These are phyloP conservation scores for Fraxinus angustifolia DNA, from an alignment of 305 asterid genomes.

Conservation along the genomic window DNA sequence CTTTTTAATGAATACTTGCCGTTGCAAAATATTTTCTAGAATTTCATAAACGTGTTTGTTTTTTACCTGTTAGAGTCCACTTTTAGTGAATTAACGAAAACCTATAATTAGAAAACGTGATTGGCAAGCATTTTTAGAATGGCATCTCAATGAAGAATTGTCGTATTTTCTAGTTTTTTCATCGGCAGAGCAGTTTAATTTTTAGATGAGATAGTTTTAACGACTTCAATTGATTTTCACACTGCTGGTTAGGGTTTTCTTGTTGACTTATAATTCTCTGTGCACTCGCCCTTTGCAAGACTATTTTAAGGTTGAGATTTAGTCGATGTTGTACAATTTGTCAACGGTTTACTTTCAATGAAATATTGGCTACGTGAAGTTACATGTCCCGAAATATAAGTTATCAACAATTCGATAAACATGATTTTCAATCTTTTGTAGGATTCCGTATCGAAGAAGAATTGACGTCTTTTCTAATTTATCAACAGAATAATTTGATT, in stretches of 20 bases:
- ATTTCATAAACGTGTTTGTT: neutral
- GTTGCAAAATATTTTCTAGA: neutral
- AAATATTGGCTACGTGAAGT: neutral
- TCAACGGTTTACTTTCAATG: neutral
- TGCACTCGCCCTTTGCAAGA: neutral
- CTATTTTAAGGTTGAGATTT: neutral
- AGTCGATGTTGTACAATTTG: neutral
- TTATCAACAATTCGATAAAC: no score
- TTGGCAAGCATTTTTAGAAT: neutral
- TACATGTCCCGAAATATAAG: no score
- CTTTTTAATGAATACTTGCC: neutral
- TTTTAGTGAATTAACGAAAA: neutral
- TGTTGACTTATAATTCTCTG: neutral
- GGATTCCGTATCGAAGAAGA: neutral
- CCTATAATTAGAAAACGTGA: neutral
- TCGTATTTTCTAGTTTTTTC: neutral
- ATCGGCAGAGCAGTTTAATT: neutral
- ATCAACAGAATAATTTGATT: no score
- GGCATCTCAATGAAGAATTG: neutral
- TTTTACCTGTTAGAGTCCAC: neutral
- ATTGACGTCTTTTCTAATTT: neutral
- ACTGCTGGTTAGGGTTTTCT: neutral
- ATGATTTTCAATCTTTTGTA: neutral
- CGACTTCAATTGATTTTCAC: neutral
- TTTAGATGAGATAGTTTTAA: neutral